These are phyloP conservation scores for Alternaria ethzedia DNA, from an alignment of 2,329 filamentous ascomycete genomes.

Conservation along the genomic window DNA sequence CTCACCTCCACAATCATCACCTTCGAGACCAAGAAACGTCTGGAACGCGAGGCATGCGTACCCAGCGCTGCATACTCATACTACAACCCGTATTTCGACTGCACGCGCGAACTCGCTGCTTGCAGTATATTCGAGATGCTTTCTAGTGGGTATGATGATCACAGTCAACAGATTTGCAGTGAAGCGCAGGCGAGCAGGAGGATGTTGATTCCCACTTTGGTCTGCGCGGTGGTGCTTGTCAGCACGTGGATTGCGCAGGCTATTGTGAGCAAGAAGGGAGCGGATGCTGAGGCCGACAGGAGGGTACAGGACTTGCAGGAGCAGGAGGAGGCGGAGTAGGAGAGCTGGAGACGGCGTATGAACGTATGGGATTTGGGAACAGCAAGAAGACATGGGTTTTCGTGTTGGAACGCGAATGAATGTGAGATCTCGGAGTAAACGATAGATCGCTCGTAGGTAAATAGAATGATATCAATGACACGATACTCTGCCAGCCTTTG, in stretches of 20 bases:
- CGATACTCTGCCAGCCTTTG: too few relatives aligned
- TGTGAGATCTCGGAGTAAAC: too few relatives aligned
- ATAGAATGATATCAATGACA: too few relatives aligned
- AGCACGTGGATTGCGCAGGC: neutral
- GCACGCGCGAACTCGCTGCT: constrained; percentile 2
- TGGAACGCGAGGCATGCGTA: neutral
- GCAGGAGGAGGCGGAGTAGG: neutral
- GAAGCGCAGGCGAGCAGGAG: neutral
- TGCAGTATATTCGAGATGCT: neutral
- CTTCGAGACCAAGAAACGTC: neutral
- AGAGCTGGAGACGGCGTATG: neutral
- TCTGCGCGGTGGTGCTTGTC: neutral
- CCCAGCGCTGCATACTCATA: neutral
- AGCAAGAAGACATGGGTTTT: too few relatives aligned
- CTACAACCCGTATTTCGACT: neutral
- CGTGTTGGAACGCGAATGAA: too few relatives aligned
- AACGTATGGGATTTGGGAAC: neutral
- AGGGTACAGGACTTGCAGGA: neutral
- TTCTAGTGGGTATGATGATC: neutral
- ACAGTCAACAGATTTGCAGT: neutral
- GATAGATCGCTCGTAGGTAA: too few relatives aligned
- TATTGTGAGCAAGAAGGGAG: neutral
- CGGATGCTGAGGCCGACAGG: neutral
- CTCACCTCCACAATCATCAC: neutral
- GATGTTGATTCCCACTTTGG: neutral